Percentiles rank a stretch among this genome's conserved stretches.
phyloP scores from a whole-genome alignment of 75 land plant genomes.

The Larix kaempferi region DNA sequence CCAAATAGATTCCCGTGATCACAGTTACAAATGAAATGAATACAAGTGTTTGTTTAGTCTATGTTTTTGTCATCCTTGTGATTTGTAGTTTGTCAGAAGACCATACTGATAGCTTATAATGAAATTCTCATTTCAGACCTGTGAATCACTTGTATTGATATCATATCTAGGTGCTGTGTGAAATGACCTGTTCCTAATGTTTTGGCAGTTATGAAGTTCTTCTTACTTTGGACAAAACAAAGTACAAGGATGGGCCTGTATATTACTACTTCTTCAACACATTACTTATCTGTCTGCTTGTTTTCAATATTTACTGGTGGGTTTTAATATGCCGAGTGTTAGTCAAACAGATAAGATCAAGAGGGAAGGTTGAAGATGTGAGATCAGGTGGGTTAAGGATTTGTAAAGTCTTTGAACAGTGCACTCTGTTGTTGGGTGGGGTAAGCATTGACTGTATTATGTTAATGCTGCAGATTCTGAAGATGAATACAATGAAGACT shows the following conservation, averaged over 20 bases:
- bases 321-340: conserved; percentile 33
- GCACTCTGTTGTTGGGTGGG: not conserved
- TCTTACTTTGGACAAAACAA: conserved; percentile 9
- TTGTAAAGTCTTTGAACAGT: not conserved
- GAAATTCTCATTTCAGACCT: too few species aligned
- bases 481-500: conserved; percentile 23
- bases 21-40: too few species aligned
- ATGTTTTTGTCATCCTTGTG: too few species aligned
- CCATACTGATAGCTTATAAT: too few species aligned
- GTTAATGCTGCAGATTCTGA: conserved; percentile 19
- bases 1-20: too few species aligned
- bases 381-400: conserved; percentile 26
- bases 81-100: too few species aligned
- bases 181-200: not conserved
- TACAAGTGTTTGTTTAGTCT: too few species aligned
- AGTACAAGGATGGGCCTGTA: conserved; percentile 16
- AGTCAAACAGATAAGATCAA: conserved; percentile 20
- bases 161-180: not conserved
- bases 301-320: conserved; percentile 41
- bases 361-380: conserved; percentile 34
- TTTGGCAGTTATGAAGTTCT: conserved; percentile 26
- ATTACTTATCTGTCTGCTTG: conserved; percentile 25
- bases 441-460: not conserved
- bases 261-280: conserved; percentile 29
- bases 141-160: not conserved